Conservation (phyloP, 495 filamentous ascomycete genomes). For the Aspergillus taichungensis region DNA sequence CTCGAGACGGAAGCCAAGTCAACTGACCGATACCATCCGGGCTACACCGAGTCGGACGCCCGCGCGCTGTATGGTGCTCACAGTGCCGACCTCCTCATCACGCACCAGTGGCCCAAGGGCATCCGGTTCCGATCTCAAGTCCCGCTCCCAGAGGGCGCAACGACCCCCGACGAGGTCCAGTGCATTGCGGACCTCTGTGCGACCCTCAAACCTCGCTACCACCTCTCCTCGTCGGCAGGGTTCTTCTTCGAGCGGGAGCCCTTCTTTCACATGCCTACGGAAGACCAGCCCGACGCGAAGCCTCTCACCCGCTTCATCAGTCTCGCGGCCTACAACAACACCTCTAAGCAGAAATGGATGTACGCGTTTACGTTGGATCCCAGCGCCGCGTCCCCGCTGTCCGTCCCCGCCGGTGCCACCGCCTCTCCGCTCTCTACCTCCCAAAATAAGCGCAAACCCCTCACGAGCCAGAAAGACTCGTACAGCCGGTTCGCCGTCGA, state of each 20-base stretch:
- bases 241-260: conserved; percentile 87
- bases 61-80: conserved; percentile 64
- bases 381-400: conserved; percentile 44
- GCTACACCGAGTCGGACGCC: conserved; percentile 69
- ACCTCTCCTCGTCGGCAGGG: conserved; percentile 61
- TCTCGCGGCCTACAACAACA: conserved; percentile 66
- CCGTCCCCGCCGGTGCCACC: conserved; percentile 59
- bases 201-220: conserved; percentile 75
- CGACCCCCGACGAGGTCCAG: conserved; percentile 36
- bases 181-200: conserved; percentile 66
- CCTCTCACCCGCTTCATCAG: conserved; percentile 81
- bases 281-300: conserved; percentile 42
- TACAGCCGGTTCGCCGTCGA: conserved; percentile 52
- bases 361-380: conserved; percentile 79
- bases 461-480: conserved; percentile 40
- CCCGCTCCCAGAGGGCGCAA: conserved; percentile 33
- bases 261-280: conserved; percentile 64
- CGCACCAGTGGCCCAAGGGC: conserved; percentile 70
- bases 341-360: conserved; percentile 69
- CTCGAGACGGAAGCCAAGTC: conserved; percentile 48
- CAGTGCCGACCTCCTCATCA: conserved; percentile 75
- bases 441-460: conserved; percentile 50
- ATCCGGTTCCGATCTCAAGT: conserved; percentile 56
- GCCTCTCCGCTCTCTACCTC: conserved; percentile 54
- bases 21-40: conserved; percentile 56